A percentile compares a stretch with the other conserved stretches of the same genome.
phyloP scores from a whole-genome alignment of 768 basidiomycete species.

The Pleurotus pulmonarius region DNA sequence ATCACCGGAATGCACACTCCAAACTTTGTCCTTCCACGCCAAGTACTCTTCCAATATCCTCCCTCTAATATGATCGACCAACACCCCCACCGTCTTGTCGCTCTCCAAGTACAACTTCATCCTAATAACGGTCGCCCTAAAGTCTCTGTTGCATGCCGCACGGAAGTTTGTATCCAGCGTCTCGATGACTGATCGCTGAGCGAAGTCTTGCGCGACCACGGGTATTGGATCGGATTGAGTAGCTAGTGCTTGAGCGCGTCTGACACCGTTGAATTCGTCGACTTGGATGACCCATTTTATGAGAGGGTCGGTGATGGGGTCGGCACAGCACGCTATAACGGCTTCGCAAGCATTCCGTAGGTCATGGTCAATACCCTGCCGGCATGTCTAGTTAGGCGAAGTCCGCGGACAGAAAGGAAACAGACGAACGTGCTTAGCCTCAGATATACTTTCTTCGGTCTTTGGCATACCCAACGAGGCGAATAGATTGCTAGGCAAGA shows the following conservation, averaged over 20 bases:
- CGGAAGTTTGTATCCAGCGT: constrained; percentile 53
- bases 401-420: background rate
- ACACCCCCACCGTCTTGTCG: constrained; percentile 69
- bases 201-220: constrained; percentile 42
- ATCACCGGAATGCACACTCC: constrained; percentile 40
- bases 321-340: constrained; percentile 64
- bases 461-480: constrained; percentile 65
- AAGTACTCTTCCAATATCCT: constrained; percentile 73
- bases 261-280: constrained; percentile 15
- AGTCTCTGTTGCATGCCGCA: constrained; percentile 48
- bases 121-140: constrained; percentile 50
- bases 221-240: constrained; percentile 13
- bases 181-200: constrained; percentile 44
- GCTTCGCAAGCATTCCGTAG: constrained; percentile 84
- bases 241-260: constrained; percentile 10
- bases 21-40: constrained; percentile 63
- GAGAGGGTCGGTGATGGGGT: constrained; percentile 54
- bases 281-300: constrained; percentile 61
- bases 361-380: constrained; percentile 81
- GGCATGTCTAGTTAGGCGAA: background rate
- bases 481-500: constrained; percentile 68
- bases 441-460: constrained; percentile 57
- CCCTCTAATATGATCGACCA: constrained; percentile 74
- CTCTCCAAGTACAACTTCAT: constrained; percentile 81
- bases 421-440: constrained; percentile 64